Conservation (phyloP, 192 early-diverging fungal species). For the Umbelopsis sp. region DNA sequence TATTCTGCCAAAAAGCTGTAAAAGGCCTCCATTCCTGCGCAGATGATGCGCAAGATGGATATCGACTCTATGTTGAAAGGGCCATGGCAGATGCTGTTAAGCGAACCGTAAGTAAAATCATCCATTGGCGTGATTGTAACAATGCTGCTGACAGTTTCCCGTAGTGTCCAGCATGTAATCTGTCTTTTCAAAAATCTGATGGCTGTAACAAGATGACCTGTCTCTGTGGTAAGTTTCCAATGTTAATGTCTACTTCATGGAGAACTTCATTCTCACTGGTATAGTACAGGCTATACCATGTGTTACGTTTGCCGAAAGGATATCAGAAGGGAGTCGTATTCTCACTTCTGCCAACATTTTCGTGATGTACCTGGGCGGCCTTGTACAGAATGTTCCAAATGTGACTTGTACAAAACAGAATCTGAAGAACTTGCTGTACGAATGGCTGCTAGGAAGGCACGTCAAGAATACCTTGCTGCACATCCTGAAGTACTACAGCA, state of each 20-base stretch:
- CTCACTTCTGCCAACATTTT: conserved; percentile 67
- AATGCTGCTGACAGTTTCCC: neutral
- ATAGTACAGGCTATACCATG: conserved; percentile 49
- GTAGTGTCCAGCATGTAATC: conserved; percentile 56
- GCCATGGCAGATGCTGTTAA: conserved; percentile 65
- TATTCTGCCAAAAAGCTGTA: conserved; percentile 42
- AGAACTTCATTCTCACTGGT: neutral
- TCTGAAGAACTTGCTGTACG: conserved; percentile 47
- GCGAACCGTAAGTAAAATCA: conserved; percentile 49
- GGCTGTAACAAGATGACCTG: conserved; percentile 72
- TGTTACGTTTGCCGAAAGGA: conserved; percentile 67
- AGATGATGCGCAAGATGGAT: conserved; percentile 50
- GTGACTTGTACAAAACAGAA: conserved; percentile 59
- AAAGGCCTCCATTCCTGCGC: conserved; percentile 50
- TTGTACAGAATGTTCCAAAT: conserved; percentile 53
- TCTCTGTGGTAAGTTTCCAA: conserved; percentile 43
- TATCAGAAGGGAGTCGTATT: conserved; percentile 54
- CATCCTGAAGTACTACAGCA: conserved; percentile 34
- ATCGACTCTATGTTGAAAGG: conserved; percentile 59
- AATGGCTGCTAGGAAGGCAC: conserved; percentile 46
- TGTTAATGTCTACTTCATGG: neutral
- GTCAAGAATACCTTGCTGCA: conserved; percentile 41
- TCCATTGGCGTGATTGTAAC: neutral
- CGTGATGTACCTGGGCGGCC: conserved; percentile 47
- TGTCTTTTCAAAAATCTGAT: conserved; percentile 57